These are phyloP conservation scores for Bipolaris bicolor DNA, from an alignment of 2,329 filamentous ascomycete species.

Conservation along the genomic window DNA sequence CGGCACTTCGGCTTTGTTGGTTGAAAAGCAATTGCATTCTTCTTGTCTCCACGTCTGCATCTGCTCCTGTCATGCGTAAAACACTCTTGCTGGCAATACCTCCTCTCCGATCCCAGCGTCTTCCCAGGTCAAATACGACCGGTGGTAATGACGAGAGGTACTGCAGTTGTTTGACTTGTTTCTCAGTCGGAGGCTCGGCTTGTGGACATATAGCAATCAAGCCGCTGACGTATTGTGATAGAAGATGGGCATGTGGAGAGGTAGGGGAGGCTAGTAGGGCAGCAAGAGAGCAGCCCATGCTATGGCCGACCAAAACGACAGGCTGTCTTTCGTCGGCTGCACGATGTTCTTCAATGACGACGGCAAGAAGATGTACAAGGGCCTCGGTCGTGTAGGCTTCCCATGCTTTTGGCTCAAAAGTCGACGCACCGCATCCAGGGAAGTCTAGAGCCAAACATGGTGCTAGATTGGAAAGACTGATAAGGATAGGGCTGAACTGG, in stretches of 20 bases:
- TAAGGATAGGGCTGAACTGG: slow-evolving; percentile 83
- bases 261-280: slow-evolving; percentile 70
- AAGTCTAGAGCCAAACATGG: slow-evolving; percentile 88
- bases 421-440: slow-evolving; percentile 84
- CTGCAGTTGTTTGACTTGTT: slow-evolving; percentile 59
- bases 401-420: slow-evolving; percentile 73
- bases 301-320: slow-evolving; percentile 84
- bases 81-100: slow-evolving; percentile 81
- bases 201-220: slow-evolving; percentile 83
- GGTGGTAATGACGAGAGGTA: slow-evolving; percentile 72
- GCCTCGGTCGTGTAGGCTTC: slow-evolving; percentile 80
- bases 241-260: slow-evolving; percentile 58
- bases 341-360: slow-evolving; percentile 75
- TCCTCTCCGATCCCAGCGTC: slow-evolving; percentile 78
- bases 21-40: slow-evolving; percentile 77
- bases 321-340: slow-evolving; percentile 70
- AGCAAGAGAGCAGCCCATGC: slow-evolving; percentile 83
- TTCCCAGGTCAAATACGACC: slow-evolving; percentile 75
- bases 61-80: slow-evolving; percentile 72
- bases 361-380: slow-evolving; percentile 75
- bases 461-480: slow-evolving; percentile 80
- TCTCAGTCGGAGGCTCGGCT: slow-evolving; percentile 65
- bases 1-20: slow-evolving; percentile 78
- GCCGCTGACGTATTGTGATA: slow-evolving; percentile 73
- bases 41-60: slow-evolving; percentile 69